These are phyloP conservation scores for Ascochyta pisi DNA, from an alignment of 2,329 filamentous ascomycete species.

Conservation along the genomic window DNA sequence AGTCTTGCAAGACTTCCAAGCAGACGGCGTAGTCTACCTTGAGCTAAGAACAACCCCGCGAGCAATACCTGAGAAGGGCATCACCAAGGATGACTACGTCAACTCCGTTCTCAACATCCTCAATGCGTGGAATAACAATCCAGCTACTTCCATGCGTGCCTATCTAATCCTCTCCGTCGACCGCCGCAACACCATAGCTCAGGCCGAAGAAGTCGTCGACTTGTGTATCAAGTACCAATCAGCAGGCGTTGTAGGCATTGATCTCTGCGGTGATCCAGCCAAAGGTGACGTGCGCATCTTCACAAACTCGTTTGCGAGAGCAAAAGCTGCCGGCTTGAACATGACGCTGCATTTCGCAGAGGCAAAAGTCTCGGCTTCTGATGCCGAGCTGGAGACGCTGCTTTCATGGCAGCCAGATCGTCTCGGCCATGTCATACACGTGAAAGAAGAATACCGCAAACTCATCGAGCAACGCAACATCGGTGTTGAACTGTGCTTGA, in stretches of 20 bases:
- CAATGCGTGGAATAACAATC: slow-evolving; percentile 54
- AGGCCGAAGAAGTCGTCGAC: slow-evolving; percentile 69
- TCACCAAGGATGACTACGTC: slow-evolving; percentile 71
- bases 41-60: slow-evolving; percentile 84
- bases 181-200: slow-evolving; percentile 64
- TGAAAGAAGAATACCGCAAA: slow-evolving; percentile 65
- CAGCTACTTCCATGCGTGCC: slow-evolving; percentile 59
- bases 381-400: slow-evolving; percentile 68
- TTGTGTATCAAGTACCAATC: slow-evolving; percentile 65
- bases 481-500: slow-evolving; percentile 78
- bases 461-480: slow-evolving; percentile 63
- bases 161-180: slow-evolving; percentile 78
- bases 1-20: slow-evolving; percentile 65
- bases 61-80: slow-evolving; percentile 58
- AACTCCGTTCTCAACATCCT: slow-evolving; percentile 71
- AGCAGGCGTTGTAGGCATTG: slow-evolving; percentile 72
- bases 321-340: slow-evolving; percentile 62
- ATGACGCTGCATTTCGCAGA: slow-evolving; percentile 84
- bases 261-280: slow-evolving; percentile 79
- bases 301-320: slow-evolving; percentile 63
- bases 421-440: slow-evolving; percentile 80
- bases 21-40: slow-evolving; percentile 77
- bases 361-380: slow-evolving; percentile 62
- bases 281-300: slow-evolving; percentile 68
- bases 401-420: slow-evolving; percentile 71